phyloP scores from a whole-genome alignment of 2,329 filamentous ascomycete genomes.

The Rugonectria rugulosa region DNA sequence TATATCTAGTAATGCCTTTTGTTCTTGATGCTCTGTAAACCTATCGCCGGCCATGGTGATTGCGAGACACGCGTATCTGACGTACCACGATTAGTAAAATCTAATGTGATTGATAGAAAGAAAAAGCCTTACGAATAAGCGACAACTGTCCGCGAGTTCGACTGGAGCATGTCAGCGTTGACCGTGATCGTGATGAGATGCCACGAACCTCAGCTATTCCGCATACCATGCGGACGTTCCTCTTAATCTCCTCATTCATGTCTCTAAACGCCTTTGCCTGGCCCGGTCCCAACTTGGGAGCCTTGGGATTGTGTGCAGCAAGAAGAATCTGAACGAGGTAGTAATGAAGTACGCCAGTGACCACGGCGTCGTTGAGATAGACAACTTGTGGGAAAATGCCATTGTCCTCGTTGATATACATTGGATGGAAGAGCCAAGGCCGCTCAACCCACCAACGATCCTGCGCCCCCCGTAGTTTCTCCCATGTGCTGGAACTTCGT shows the following conservation, averaged over 20 bases:
- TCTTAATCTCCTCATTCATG: constrained; percentile 40
- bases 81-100: neutral
- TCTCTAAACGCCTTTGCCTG: constrained; percentile 34
- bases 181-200: neutral
- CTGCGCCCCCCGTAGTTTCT: constrained; percentile 32
- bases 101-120: neutral
- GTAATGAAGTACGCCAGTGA: constrained; percentile 40
- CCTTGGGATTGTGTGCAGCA: constrained; percentile 39
- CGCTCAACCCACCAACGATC: constrained; percentile 40
- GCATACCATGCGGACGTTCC: constrained; percentile 38
- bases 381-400: constrained; percentile 32
- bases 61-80: constrained; percentile 39
- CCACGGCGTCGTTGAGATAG: constrained; percentile 40
- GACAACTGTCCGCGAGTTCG: constrained; percentile 33
- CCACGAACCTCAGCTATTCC: constrained; percentile 39
- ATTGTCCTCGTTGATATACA: constrained; percentile 29
- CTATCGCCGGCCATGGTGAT: constrained; percentile 48
- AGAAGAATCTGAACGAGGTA: constrained; percentile 38
- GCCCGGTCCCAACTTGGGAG: constrained; percentile 36
- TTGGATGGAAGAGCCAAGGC: constrained; percentile 40
- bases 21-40: constrained; percentile 46
- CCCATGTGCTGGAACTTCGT: constrained; percentile 33
- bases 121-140: constrained; percentile 28
- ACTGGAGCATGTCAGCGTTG: constrained; percentile 16
- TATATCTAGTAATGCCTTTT: constrained; percentile 47